phyloP scores from a whole-genome alignment of 805 yeast genomes.

The Lachancea thermotolerans region DNA sequence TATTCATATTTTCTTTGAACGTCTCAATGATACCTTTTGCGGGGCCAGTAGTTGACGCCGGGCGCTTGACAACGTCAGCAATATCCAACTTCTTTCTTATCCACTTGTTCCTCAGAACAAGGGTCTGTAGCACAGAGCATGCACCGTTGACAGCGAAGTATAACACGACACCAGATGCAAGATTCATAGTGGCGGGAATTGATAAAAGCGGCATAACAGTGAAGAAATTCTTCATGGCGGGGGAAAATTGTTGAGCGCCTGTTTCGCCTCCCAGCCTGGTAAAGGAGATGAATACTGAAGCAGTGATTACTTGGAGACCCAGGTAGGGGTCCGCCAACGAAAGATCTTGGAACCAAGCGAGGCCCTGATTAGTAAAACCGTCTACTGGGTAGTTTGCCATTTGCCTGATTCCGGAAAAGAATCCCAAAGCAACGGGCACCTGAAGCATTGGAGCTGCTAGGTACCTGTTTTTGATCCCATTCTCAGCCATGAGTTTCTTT shows the following conservation, averaged over 20 bases:
- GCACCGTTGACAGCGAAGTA: constrained; percentile 80
- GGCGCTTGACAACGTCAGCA: constrained; percentile 56
- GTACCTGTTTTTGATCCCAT: constrained; percentile 70
- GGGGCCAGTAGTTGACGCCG: constrained; percentile 27
- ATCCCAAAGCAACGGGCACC: constrained; percentile 80
- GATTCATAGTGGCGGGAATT: constrained; percentile 79
- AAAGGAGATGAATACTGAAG: constrained; percentile 65
- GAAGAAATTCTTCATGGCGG: constrained; percentile 62
- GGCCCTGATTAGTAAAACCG: constrained; percentile 72
- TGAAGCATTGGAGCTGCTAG: constrained; percentile 72
- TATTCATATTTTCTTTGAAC: constrained; percentile 35
- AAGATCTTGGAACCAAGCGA: constrained; percentile 77
- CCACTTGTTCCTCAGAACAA: constrained; percentile 49
- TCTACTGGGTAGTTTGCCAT: constrained; percentile 80
- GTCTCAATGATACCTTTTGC: constrained; percentile 34
- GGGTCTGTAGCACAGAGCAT: constrained; percentile 66
- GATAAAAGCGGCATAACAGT: constrained; percentile 73
- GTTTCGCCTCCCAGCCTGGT: constrained; percentile 88
- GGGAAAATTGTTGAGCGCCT: constrained; percentile 63
- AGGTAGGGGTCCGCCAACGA: constrained; percentile 83
- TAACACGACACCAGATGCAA: constrained; percentile 78
- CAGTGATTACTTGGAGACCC: constrained; percentile 80
- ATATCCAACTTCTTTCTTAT: constrained; percentile 54
- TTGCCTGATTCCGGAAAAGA: constrained; percentile 77
- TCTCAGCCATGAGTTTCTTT: constrained; percentile 52